Evolutionary conservation across 768 basidiomycete species (phyloP).

Genomic region (Hygrocybe punicea): DNA sequence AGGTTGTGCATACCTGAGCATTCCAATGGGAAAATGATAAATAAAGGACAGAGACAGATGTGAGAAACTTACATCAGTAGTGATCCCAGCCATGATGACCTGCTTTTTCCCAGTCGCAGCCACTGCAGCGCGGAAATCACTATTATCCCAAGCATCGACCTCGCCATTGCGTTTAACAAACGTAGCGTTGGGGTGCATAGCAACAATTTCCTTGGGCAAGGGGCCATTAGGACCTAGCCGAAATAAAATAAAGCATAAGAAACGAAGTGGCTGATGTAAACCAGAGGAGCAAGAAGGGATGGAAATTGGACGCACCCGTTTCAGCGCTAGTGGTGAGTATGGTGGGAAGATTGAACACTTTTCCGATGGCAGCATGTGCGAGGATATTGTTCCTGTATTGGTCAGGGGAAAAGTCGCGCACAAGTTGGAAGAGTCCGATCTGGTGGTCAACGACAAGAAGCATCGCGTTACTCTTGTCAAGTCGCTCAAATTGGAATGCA

Average conservation of each 20-base stretch:
- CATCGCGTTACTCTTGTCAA: slow-evolving; percentile 44
- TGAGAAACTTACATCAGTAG: slow-evolving; percentile 42
- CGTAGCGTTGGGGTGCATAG: slow-evolving; percentile 44
- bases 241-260: too few relatives aligned
- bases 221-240: slow-evolving; percentile 54
- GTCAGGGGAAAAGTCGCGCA: slow-evolving; percentile 39
- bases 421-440: slow-evolving; percentile 46
- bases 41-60: neutral
- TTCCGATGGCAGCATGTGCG: slow-evolving; percentile 46
- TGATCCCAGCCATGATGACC: slow-evolving; percentile 48
- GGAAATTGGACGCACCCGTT: slow-evolving; percentile 28
- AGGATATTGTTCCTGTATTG: slow-evolving; percentile 45
- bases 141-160: slow-evolving; percentile 52
- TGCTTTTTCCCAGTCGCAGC: slow-evolving; percentile 49
- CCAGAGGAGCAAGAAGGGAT: neutral
- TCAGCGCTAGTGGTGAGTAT: slow-evolving; percentile 46
- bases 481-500: slow-evolving; percentile 28
- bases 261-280: neutral
- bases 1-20: slow-evolving; percentile 45
- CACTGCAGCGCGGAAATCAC: slow-evolving; percentile 46
- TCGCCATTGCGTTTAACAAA: slow-evolving; percentile 47
- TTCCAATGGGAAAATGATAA: neutral
- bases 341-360: slow-evolving; percentile 45
- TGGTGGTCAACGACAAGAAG: slow-evolving; percentile 51
- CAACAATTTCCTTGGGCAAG: slow-evolving; percentile 42